Base-by-base conservation (phyloP, 192 early-diverging fungal genomes). In the Coemansia interrupta region DNA sequence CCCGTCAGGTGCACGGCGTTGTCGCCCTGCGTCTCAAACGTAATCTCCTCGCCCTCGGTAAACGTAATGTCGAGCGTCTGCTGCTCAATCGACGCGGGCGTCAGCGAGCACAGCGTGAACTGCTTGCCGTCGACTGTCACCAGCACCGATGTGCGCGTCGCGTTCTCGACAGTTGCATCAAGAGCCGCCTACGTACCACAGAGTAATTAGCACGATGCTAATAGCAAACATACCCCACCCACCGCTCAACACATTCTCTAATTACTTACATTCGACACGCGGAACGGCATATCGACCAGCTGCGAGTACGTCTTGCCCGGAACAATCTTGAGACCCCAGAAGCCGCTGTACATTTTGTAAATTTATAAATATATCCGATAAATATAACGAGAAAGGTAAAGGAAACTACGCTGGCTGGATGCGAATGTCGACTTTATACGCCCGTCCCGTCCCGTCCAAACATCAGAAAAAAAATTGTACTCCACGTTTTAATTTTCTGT, bases 71-170 rank as follows among this genome's bases (percentile, higher is more conserved):
- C 85, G 51, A 97, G 69, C 1, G 56, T 28, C 76, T 91, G 87
- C 73, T 93, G 89, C 63, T 97, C 89, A 44, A 83, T 78, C 60
- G 84, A 76, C 45, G 86, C 92, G 11, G 89, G 83, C 12, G 82
- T 87, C 64, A 97, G 68, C 20, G 90, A 86, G 76, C 93, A 94
- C 43, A 95, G 80, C 2, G 86, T 83, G 78, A 89, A 94, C 15
- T 81, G 76, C 64, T 85, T 84, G 32, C 85, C 81, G 48, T 91
- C 84, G 30, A 88, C 83, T 5, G 80, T 85, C 56, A 95, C 72
- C 17, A 79, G 59, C 23, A 97, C 72, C 48, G 85, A 85, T 2
- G 89, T 81, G 54, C 92, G 88, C 11, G 68, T 70, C 7, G 74
- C 58, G 55, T 65, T 73, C 12, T 75, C 63, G 24, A 82, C 61